Conservation (phyloP, 768 basidiomycete species). For the Royoungia palumana region DNA sequence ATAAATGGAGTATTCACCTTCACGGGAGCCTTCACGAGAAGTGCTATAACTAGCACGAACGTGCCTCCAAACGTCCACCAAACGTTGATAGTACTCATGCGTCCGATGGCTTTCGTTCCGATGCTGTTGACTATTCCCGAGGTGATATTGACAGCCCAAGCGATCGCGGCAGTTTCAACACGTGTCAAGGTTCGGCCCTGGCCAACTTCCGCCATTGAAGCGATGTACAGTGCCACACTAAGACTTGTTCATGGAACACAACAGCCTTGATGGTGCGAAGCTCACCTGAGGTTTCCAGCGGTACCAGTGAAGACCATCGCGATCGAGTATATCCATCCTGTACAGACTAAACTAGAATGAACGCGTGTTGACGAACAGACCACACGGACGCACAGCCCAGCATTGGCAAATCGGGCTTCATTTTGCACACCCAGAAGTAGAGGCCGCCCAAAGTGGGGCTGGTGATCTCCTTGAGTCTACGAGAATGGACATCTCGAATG, state of each 20-base stretch:
- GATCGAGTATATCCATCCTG: slow-evolving; percentile 60
- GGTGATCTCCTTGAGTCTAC: slow-evolving; percentile 3
- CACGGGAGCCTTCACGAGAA: slow-evolving; percentile 53
- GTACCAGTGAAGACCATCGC: slow-evolving; percentile 60
- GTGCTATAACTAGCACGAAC: slow-evolving; percentile 50
- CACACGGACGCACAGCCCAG: slow-evolving; percentile 44
- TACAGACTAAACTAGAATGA: slow-evolving; percentile 33
- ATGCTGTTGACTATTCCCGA: slow-evolving; percentile 54
- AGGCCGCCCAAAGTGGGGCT: slow-evolving; percentile 57
- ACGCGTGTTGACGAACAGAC: not conserved
- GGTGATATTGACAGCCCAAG: slow-evolving; percentile 55
- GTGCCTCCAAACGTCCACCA: slow-evolving; percentile 65
- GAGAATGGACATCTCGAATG: not conserved
- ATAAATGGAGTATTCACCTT: slow-evolving; percentile 34
- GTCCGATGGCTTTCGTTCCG: slow-evolving; percentile 55
- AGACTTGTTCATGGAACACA: not conserved
- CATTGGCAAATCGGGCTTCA: slow-evolving; percentile 52
- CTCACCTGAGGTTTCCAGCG: slow-evolving; percentile 52
- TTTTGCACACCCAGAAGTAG: slow-evolving; percentile 63
- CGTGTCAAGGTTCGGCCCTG: slow-evolving; percentile 42
- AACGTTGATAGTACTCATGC: slow-evolving; percentile 52
- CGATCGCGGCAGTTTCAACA: slow-evolving; percentile 50
- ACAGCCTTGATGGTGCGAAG: not conserved
- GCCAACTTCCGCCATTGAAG: slow-evolving; percentile 50
- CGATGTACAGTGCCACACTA: slow-evolving; percentile 53